Base-by-base conservation (phyloP, 2,329 filamentous ascomycete genomes). In the Venturiaceae sp. region DNA sequence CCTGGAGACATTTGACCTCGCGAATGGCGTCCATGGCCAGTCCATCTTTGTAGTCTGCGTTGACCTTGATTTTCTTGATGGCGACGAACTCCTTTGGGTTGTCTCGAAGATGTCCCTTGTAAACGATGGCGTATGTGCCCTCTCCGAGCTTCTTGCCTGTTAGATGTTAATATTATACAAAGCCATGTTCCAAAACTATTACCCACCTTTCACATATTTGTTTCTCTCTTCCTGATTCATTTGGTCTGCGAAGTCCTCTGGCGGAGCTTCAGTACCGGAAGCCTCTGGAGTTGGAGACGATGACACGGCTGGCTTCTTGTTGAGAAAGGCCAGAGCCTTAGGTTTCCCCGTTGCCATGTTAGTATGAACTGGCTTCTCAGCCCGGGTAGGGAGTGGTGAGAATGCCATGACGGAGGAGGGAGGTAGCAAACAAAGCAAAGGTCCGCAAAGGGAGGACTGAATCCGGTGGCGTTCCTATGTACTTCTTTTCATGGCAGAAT, bases 81-180 rank as follows among this genome's bases (percentile, higher is more conserved):
- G 94, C 94, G 62, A 99, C 89, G 58, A 88, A 82, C 44, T 83
- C 81, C 34, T 80, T 80, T 5, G 90, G 87, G 65, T 94, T 84
- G 60, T 75, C 70, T 62, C 85, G 83, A 50, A 94, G 81, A 72
- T 92, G 88, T 56, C 92, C 94, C 57, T 92, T 84, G 77, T 91
- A 96, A 67, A 99, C 94, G 67, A 95, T 86, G 70, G 94, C 94
- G 72, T 99, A 99, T 63, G 94, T 97, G 77, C 94, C 94, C 74
- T 95, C 90, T 71, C 94, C 94, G 61, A 99, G 83, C 69, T 94
- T 94, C 71, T 88, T 91, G 68, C 90, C 89, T 90, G 64, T 56
- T 52, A 61, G 58, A 52, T 54, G 26, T 53, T 50, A 44, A 41
- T 23, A 30, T 16, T n/a, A n/a, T n/a, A n/a, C 5, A 16, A 33